Conservation (phyloP, 768 basidiomycete genomes). For the Trametes maxima region DNA sequence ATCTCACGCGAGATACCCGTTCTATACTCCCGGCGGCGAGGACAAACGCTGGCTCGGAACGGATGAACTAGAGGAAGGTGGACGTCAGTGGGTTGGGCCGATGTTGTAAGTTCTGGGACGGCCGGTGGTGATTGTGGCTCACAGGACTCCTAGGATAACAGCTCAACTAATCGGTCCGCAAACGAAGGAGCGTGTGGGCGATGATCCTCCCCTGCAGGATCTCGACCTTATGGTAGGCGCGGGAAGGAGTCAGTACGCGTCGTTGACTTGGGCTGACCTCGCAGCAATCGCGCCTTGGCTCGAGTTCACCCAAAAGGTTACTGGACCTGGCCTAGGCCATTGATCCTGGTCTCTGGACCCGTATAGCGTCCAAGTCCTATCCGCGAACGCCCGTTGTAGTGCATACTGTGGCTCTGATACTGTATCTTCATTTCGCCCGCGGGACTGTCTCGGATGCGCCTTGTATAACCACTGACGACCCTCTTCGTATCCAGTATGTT, state of each 20-base stretch:
- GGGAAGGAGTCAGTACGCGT: conserved; percentile 63
- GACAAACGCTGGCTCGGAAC: conserved; percentile 65
- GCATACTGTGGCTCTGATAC: neutral
- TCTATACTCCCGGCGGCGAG: conserved; percentile 67
- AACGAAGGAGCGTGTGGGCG: conserved; percentile 38
- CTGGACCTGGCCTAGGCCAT: conserved; percentile 73
- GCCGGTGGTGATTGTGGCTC: neutral
- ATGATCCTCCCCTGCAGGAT: conserved; percentile 46
- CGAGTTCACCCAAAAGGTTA: conserved; percentile 64
- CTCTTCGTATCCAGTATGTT: conserved; percentile 16
- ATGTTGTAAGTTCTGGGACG: conserved; percentile 52
- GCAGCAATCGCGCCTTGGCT: conserved; percentile 80
- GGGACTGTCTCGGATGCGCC: neutral
- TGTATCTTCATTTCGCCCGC: neutral
- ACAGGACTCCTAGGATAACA: conserved; percentile 49
- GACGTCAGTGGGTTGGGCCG: conserved; percentile 72
- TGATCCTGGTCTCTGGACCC: neutral
- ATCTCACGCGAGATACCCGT: conserved; percentile 67
- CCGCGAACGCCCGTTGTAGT: neutral
- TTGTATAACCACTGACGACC: neutral
- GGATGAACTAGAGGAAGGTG: conserved; percentile 56
- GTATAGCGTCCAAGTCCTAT: too few species aligned
- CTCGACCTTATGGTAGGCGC: conserved; percentile 49
- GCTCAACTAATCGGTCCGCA: conserved; percentile 57
- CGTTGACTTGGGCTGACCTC: conserved; percentile 71